phyloP scores from a whole-genome alignment of 177 flowering plant genomes.

The Vitis hybrid region DNA sequence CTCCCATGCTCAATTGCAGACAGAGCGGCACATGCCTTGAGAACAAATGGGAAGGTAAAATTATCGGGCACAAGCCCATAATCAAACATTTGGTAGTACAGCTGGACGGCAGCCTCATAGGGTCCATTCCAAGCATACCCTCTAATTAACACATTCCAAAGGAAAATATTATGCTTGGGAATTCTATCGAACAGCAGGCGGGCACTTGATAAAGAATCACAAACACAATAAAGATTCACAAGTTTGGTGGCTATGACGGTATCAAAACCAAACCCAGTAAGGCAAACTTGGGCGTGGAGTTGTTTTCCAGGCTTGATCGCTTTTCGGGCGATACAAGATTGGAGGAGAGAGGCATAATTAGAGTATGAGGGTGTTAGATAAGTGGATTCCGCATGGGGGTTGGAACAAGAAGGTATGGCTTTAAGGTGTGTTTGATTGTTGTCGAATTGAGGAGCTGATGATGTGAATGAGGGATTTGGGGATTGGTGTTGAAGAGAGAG shows the following conservation, averaged over 20 bases:
- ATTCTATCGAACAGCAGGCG: constrained; percentile 61
- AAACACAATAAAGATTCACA: constrained; percentile 49
- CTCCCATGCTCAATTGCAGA: constrained; percentile 48
- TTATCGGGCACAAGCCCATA: constrained; percentile 57
- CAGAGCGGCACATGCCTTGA: constrained; percentile 68
- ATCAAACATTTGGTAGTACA: constrained; percentile 52
- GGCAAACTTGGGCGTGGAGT: constrained; percentile 50
- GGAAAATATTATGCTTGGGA: constrained; percentile 50
- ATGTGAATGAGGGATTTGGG: constrained; percentile 8
- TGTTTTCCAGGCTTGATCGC: constrained; percentile 60
- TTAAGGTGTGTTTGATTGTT: not conserved
- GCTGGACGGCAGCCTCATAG: constrained; percentile 44
- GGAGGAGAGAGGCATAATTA: constrained; percentile 39
- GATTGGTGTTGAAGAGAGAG: constrained; percentile 2
- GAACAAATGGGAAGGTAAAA: constrained; percentile 72
- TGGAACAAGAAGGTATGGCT: not conserved
- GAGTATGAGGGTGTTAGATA: not conserved
- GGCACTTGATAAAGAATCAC: constrained; percentile 40
- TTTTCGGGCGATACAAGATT: constrained; percentile 38
- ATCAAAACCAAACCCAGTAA: constrained; percentile 33
- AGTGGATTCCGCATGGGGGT: not conserved
- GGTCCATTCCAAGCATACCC: constrained; percentile 78
- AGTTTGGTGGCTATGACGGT: constrained; percentile 50
- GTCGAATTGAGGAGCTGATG: not conserved
- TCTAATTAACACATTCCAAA: constrained; percentile 76